phyloP scores from a whole-genome alignment of 768 basidiomycete genomes.

The Tricholoma hemisulphureum region DNA sequence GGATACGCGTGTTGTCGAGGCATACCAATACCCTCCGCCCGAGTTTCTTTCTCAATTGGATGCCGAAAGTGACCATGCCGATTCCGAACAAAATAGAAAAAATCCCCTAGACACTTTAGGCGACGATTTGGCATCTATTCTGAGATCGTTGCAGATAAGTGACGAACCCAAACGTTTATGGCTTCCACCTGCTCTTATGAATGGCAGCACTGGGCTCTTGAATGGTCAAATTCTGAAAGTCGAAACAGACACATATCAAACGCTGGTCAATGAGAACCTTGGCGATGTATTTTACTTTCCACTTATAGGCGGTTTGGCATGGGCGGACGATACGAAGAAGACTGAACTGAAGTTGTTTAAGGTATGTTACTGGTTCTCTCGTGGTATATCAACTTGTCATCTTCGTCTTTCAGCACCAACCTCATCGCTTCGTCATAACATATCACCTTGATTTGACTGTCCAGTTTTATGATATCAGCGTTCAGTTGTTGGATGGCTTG shows the following conservation, averaged over 20 bases:
- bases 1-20: constrained; percentile 52
- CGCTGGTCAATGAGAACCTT: constrained; percentile 29
- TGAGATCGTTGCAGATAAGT: constrained; percentile 36
- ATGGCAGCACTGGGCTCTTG: constrained; percentile 37
- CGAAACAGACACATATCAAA: constrained; percentile 46
- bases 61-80: constrained; percentile 1
- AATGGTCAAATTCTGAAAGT: constrained; percentile 47
- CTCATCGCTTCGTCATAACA: constrained; percentile 63
- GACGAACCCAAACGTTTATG: constrained; percentile 36
- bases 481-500: constrained; percentile 55
- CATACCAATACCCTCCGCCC: constrained; percentile 72
- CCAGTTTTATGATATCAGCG: constrained; percentile 73
- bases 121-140: constrained; percentile 41
- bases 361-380: constrained; percentile 31
- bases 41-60: constrained; percentile 22
- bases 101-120: constrained; percentile 25
- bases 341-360: constrained; percentile 57
- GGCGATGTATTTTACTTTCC: constrained; percentile 28
- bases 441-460: constrained; percentile 62
- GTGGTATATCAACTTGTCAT: not conserved
- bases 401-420: constrained; percentile 47
- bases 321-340: constrained; percentile 48
- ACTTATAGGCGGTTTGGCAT: constrained; percentile 55
- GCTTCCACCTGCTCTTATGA: constrained; percentile 38
- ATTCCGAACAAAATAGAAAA: constrained; percentile 3